Base-by-base conservation (phyloP, 257 asterid species). In the Nyctanthes arbortristis region DNA sequence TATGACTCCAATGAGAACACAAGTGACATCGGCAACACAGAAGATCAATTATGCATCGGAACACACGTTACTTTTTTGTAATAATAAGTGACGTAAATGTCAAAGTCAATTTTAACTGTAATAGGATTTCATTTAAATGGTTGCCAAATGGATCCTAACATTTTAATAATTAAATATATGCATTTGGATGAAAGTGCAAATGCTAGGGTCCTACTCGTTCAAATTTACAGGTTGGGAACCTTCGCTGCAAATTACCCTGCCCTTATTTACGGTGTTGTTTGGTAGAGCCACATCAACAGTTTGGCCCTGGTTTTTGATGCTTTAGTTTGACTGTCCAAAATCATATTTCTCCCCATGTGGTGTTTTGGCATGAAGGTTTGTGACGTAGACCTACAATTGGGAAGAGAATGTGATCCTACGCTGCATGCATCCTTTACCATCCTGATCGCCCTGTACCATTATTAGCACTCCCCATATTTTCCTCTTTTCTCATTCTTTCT, bases 41-140 rank as follows among this genome's bases (percentile, higher is more conserved):
- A 45, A 72, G 14, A 65, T 35, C 7, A 58, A 27, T 52, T 63
- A 9, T 16, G 59, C 34, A 39, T 30, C 57, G 61, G 33, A 63
- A 60, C 57, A 35, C n/a, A n/a, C n/a, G n/a, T n/a, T n/a, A n/a
- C n/a, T n/a, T n/a, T n/a, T n/a, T n/a, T n/a, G n/a, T n/a, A n/a
- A n/a, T n/a, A n/a, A n/a, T n/a, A n/a, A n/a, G n/a, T n/a, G n/a
- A n/a, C n/a, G n/a, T n/a, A n/a, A n/a, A n/a, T n/a, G n/a, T n/a
- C n/a, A n/a, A n/a, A n/a, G n/a, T n/a, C n/a, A n/a, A n/a, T n/a
- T n/a, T n/a, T n/a, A n/a, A n/a, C n/a, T n/a, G n/a, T n/a, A n/a
- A n/a, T n/a, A n/a, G n/a, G n/a, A n/a, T n/a, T n/a, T n/a, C n/a
- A n/a, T n/a, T n/a, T n/a, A n/a, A n/a, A n/a, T n/a, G n/a, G n/a